Evolutionary conservation across 345 rosid species (phyloP).

Genomic region (Lepidium aucheri): DNA sequence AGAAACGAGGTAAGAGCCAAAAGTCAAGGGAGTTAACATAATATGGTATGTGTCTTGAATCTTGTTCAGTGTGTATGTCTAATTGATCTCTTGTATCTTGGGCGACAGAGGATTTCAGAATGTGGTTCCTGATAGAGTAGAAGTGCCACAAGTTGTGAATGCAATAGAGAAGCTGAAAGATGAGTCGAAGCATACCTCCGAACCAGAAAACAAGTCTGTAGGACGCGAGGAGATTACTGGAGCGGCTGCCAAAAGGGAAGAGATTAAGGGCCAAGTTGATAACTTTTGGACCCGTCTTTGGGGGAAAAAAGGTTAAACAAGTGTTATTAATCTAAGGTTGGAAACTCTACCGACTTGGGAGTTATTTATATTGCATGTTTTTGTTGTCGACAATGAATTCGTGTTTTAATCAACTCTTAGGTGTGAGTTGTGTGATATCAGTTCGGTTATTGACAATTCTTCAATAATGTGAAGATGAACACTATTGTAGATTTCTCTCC

Average conservation of each 20-base stretch:
- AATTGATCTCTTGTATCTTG: neutral
- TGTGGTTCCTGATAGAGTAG: constrained; percentile 2
- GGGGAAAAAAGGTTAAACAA: neutral
- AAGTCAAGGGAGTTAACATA: neutral
- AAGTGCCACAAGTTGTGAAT: neutral
- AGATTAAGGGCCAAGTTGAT: neutral
- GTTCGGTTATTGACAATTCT: too few relatives aligned
- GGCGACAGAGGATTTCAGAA: constrained; percentile 11
- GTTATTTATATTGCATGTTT: neutral
- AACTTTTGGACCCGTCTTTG: constrained; percentile 23
- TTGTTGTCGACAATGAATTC: neutral
- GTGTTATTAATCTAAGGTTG: neutral
- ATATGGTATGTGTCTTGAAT: neutral
- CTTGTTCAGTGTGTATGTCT: neutral
- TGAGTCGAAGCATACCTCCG: neutral
- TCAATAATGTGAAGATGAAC: too few relatives aligned
- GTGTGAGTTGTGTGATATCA: neutral
- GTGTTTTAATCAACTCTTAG: constrained; percentile 46
- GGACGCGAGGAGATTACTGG: neutral
- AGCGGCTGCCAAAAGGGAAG: constrained; percentile 4
- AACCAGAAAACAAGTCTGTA: neutral
- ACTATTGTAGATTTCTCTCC: too few relatives aligned
- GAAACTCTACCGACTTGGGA: neutral
- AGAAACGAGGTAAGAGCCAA: constrained; percentile 12
- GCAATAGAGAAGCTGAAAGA: neutral